These are phyloP conservation scores for Berberis vulgaris DNA, from an alignment of 164 flowering plant species.

Conservation along the genomic window DNA sequence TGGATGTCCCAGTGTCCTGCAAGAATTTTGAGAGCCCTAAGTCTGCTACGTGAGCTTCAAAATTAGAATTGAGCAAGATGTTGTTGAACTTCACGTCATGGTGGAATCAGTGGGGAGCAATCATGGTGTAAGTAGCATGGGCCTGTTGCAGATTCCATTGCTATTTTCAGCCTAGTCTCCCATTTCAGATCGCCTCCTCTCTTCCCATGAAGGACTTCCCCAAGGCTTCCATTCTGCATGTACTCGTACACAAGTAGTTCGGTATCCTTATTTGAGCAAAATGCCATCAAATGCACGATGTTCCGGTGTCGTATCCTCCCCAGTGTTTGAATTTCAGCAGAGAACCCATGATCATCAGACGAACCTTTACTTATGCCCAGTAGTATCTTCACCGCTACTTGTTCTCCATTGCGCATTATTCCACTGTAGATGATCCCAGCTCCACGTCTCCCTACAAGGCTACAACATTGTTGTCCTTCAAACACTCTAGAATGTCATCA, in stretches of 20 bases:
- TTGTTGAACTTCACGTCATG: constrained; percentile 78
- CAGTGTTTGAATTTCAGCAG: constrained; percentile 57
- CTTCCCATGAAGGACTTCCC: constrained; percentile 68
- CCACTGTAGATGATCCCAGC: constrained; percentile 69
- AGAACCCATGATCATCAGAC: constrained; percentile 58
- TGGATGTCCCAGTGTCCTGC: constrained; percentile 52
- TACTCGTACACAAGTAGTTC: constrained; percentile 70
- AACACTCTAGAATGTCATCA: constrained; percentile 47
- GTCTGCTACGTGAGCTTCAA: constrained; percentile 79
- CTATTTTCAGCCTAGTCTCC: constrained; percentile 57
- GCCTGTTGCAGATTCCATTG: constrained; percentile 66
- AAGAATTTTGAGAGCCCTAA: constrained; percentile 75
- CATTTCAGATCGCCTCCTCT: constrained; percentile 46
- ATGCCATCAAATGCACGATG: constrained; percentile 54
- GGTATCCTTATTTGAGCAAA: constrained; percentile 54
- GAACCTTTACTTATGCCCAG: constrained; percentile 45
- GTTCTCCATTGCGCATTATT: constrained; percentile 46
- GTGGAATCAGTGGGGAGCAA: constrained; percentile 61
- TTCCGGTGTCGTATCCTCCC: constrained; percentile 63
- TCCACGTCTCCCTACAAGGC: constrained; percentile 78
- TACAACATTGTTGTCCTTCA: constrained; percentile 56
- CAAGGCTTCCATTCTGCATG: constrained; percentile 79
- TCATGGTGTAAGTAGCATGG: constrained; percentile 78
- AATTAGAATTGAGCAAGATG: constrained; percentile 50
- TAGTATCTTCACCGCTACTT: constrained; percentile 61